These are phyloP conservation scores for Barnettozyma vustinii DNA, from an alignment of 805 yeast species.

Conservation along the genomic window DNA sequence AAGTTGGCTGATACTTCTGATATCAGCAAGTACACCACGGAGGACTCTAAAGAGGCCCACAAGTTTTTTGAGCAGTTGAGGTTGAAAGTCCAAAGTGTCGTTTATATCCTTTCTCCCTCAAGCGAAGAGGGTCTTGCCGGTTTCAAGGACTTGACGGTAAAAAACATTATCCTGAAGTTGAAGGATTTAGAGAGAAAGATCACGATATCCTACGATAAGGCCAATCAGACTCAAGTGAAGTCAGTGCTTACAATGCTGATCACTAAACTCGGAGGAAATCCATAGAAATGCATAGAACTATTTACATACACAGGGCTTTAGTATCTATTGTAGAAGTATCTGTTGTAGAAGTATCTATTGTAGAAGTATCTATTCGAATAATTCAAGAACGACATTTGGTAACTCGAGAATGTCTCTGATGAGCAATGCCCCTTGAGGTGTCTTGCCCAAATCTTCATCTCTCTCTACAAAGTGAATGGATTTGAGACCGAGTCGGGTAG, in stretches of 20 bases:
- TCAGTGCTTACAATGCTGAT: conserved; percentile 6
- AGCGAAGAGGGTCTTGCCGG: neutral
- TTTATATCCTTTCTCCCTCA: neutral
- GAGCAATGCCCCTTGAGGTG: conserved; percentile 42
- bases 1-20: neutral
- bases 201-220: conserved; percentile 4
- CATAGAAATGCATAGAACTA: neutral
- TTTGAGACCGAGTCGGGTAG: conserved; percentile 65
- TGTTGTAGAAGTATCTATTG: neutral
- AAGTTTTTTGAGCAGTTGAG: conserved; percentile 1
- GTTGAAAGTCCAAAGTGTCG: conserved; percentile 1
- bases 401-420: conserved; percentile 55
- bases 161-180: neutral
- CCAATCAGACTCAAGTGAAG: conserved; percentile 8
- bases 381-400: conserved; percentile 22
- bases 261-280: neutral
- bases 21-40: neutral
- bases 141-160: neutral
- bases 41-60: neutral
- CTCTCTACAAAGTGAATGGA: conserved; percentile 74
- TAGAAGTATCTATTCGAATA: conserved; percentile 10
- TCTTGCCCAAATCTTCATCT: conserved; percentile 40
- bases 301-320: neutral
- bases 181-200: conserved; percentile 6
- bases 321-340: neutral